Evolutionary conservation across 805 yeast genomes (phyloP), one percentile per base, ranked within the genome.

Genomic region (Ogataea methylovora): DNA sequence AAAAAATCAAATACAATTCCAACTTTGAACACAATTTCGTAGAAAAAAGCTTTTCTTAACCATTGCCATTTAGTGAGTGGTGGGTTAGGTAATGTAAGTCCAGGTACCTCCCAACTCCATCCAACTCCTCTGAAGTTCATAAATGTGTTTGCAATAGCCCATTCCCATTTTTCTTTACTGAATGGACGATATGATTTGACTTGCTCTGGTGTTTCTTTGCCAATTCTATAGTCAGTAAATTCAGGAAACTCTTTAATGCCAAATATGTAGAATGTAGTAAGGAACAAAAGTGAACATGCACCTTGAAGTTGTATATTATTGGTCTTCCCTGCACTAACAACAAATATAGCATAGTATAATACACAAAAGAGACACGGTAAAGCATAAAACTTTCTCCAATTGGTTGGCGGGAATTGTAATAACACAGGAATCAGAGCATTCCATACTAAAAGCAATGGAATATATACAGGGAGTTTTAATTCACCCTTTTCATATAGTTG

Each of bases 51-150:
- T 8, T 38, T 24, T n/a, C 16, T 7, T 5, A 37, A 12, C 37
- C 36, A 36, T 10, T 21, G 14, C 4, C 13, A n/a, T 19, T 23
- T 27, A n/a, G n/a, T n/a, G n/a, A n/a, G n/a, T n/a, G n/a, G n/a
- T n/a, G n/a, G n/a, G n/a, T n/a, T n/a, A n/a, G n/a, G n/a, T n/a
- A n/a, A n/a, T n/a, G n/a, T n/a, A n/a, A n/a, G n/a, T n/a, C n/a
- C n/a, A n/a, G n/a, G n/a, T n/a, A n/a, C n/a, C n/a, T n/a, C n/a
- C 42, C 42, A 40, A 25, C 40, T 44, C 46, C 48, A 44, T 2
- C 44, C 44, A 16, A 40, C 20, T 4, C 48, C 46, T 8, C 38
- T 27, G 8, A 42, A 15, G 13, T 41, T 40, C 10, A 35, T 24
- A 15, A 27, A 24, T 2, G 41, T 20, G 18, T 44, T 38, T 10